Base-by-base conservation (phyloP, 495 filamentous ascomycete species). In the Sabuloglossum arenarium region DNA sequence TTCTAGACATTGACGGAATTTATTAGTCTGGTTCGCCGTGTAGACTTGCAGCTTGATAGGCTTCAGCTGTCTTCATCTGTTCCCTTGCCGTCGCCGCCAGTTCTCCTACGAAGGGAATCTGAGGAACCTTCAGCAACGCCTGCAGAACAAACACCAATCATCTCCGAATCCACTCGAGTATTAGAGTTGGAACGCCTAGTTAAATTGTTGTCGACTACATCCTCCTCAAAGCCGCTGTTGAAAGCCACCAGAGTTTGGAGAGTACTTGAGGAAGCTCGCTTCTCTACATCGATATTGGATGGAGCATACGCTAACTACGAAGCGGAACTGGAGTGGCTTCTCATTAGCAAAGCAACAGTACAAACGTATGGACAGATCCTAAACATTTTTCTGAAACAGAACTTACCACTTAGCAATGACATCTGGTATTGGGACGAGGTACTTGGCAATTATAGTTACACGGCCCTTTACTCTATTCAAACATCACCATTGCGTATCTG, bases 381-480 rank as follows among this genome's bases (percentile, higher is more conserved):
- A 59, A 76, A 79, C 59, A 75, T 74, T 0, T 70, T 97, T 1
- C 69, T 95, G 5, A 79, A 88, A 29, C 81, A 88, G 59, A 87
- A 85, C 16, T 77, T 91, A n/a, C 78, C 79, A 0, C 61, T 98
- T 9, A 80, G 77, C 55, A 80, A 91, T 43, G 86, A 96, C 62
- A 82, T 93, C 37, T 83, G 79, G 69, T 97, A 97, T 63, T 98
- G 91, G 91, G 84, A 94, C 58, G 79, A 88, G 55, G 74, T 94
- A 0, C 67, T 91, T 43, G 75, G 77, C 0, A 89, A 85, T 12
- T 76, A 81, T 37, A 71, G 77, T 55, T 80, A 79, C 60, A 85
- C 80, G 54, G 79, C 77, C 23, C 59, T 94, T 0, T 94, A 94
- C 64, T 79, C 82, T 0, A 66, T 91, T 8, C 91, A 98, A 63